These are phyloP conservation scores for peach (Prunus persica) DNA, from an alignment of 306 rosid species.

Conservation along the genomic window DNA sequence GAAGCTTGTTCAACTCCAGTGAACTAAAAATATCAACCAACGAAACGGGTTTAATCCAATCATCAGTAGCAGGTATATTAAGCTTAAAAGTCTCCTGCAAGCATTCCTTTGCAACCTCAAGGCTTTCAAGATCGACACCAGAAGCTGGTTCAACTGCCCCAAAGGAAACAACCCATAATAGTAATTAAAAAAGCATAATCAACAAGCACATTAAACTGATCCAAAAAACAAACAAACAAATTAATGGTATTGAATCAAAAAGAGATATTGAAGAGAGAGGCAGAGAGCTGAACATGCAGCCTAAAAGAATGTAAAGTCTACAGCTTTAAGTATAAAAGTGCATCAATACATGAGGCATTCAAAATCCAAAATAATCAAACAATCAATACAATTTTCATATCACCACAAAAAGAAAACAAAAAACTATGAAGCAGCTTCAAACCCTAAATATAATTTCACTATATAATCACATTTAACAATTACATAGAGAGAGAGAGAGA, in stretches of 20 bases:
- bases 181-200: not conserved
- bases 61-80: slow-evolving; percentile 34
- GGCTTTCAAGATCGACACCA: slow-evolving; percentile 68
- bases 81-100: slow-evolving; percentile 66
- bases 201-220: not conserved
- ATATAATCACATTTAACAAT: not conserved
- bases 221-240: too few relatives aligned
- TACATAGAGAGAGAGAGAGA: not conserved
- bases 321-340: not conserved
- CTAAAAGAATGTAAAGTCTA: not conserved
- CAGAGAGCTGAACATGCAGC: not conserved
- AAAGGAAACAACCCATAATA: not conserved
- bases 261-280: not conserved
- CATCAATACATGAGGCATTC: not conserved
- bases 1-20: slow-evolving; percentile 38
- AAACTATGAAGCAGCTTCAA: not conserved
- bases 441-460: not conserved
- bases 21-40: slow-evolving; percentile 66
- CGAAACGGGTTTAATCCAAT: slow-evolving; percentile 35
- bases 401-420: not conserved
- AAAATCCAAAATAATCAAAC: not conserved
- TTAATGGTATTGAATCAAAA: too few relatives aligned
- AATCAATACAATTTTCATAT: not conserved
- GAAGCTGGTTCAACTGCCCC: slow-evolving; percentile 68
- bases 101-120: slow-evolving; percentile 85